Evolutionary conservation across 2,329 filamentous ascomycete species (phyloP), one percentile per base, ranked within the genome.

Genomic region (Penicillium sp.): DNA sequence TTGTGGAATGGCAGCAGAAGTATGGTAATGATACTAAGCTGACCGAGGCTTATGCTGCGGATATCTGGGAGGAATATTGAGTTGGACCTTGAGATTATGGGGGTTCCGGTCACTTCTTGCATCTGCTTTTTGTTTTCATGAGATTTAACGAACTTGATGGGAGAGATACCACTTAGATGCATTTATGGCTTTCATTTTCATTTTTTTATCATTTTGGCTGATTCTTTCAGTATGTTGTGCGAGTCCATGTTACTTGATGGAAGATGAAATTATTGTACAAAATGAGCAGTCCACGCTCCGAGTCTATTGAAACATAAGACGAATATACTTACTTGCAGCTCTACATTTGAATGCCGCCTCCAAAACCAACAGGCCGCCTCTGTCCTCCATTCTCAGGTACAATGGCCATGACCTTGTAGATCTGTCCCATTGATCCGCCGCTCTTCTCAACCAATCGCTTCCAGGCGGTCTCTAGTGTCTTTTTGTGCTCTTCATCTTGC

Each of bases 321-420:
- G 42, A 52, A 60, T 15, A 33, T 62, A 64, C 54, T 61, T 37
- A 64, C 54, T 61, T 37, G 41, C 17, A 2, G 42, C 9, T 62
- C n/a, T 47, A 62, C 54, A 68, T 62, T 40, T 64, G 64, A 57
- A 78, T 67, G 75, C 67, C 86, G 0, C 93, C 94, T 0, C 94
- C 94, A 78, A 99, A 97, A 0, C 94, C 94, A 54, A 96, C 92
- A 2, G 93, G 93, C 58, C 88, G 83, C 67, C 92, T 85, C 60
- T 80, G 82, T 2, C 89, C 88, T 37, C 82, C 83, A 62, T 89
- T 90, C 74, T 93, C 89, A 0, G 94, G 94, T 68, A 97, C 72
- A 67, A 99, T 91, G 13, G 93, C 90, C 82, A 99, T 82, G 25
- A 86, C 93, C 78, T 97, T 97, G 74, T 99, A 99, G 23, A 96